These are phyloP conservation scores for Diplocarpon mali DNA, from an alignment of 2,329 filamentous ascomycete genomes.

Conservation along the genomic window DNA sequence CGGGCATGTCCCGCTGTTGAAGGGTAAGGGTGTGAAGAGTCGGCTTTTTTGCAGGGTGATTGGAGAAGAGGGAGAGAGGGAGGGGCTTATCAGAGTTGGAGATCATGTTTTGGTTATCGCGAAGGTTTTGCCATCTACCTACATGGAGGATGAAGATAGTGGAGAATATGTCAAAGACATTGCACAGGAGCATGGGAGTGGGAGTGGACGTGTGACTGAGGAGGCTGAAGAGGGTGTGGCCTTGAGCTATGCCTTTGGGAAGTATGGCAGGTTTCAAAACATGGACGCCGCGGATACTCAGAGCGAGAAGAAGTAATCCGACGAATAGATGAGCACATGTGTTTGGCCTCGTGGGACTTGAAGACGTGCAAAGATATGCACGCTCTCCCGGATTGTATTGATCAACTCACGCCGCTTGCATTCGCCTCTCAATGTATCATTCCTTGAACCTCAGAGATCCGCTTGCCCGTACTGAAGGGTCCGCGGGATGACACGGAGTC, in stretches of 20 bases:
- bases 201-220: background rate
- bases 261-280: background rate
- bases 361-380: no score
- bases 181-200: background rate
- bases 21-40: constrained; percentile 8
- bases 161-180: background rate
- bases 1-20: constrained; percentile 8
- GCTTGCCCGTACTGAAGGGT: no score
- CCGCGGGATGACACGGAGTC: no score
- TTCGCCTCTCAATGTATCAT: no score
- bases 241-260: background rate
- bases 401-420: no score
- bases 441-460: no score
- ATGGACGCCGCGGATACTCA: background rate
- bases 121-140: constrained; percentile 7
- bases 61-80: constrained; percentile 3
- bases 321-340: no score
- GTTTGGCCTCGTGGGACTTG: no score
- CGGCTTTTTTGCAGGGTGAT: constrained; percentile 16
- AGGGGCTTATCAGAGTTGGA: constrained; percentile 18
- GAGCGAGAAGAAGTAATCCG: no score
- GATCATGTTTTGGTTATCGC: constrained; percentile 24
- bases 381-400: no score
- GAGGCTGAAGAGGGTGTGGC: background rate
- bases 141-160: background rate